Conservation (phyloP, 192 early-diverging fungal species). For the Umbelopsis sp. region DNA sequence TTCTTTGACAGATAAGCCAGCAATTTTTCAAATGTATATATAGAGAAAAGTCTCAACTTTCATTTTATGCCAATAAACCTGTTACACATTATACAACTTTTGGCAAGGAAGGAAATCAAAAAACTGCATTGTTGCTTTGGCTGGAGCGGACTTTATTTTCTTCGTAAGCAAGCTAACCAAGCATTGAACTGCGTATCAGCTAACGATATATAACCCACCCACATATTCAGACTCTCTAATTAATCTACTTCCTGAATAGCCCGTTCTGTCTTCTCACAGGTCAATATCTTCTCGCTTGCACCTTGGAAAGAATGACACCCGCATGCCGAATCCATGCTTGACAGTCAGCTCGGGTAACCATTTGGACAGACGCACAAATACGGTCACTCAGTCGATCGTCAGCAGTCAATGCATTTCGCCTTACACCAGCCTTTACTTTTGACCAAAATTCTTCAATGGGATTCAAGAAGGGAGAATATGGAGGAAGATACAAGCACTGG, state of each 20-base stretch:
- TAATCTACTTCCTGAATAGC: slow-evolving; percentile 5
- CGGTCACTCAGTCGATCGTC: no score
- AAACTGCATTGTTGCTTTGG: slow-evolving; percentile 4
- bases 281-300: no score
- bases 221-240: neutral
- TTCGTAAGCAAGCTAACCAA: neutral
- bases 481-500: no score
- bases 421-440: no score
- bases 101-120: slow-evolving; percentile 7
- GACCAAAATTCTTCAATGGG: no score
- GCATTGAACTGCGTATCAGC: slow-evolving; percentile 9
- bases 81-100: slow-evolving; percentile 9
- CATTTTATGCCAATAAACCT: slow-evolving; percentile 6
- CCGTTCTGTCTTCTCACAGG: neutral
- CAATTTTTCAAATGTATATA: slow-evolving; percentile 5
- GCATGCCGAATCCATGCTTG: no score
- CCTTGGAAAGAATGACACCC: no score
- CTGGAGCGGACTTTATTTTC: neutral
- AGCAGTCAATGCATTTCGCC: no score
- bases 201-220: slow-evolving; percentile 3
- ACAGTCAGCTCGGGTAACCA: no score
- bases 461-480: no score
- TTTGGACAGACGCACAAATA: no score
- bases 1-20: slow-evolving; percentile 7
- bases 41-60: slow-evolving; percentile 2